Percentiles rank a stretch among this genome's conserved stretches.
phyloP scores from a whole-genome alignment of 2,329 filamentous ascomycete genomes.

The Podosphaera xanthii region DNA sequence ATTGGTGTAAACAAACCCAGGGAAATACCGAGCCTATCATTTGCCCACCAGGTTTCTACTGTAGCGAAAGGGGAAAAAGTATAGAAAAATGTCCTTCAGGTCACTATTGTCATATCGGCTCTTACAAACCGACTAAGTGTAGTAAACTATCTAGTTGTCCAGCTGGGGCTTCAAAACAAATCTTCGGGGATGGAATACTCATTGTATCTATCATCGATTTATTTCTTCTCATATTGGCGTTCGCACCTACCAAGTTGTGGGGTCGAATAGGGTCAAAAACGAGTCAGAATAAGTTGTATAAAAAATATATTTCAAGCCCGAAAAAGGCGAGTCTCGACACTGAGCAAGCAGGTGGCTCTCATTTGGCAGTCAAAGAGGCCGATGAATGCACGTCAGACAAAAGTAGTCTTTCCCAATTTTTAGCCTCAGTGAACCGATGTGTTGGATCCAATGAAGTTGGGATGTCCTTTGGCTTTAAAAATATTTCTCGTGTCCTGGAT shows the following conservation, averaged over 20 bases:
- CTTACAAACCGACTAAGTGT: constrained; percentile 25
- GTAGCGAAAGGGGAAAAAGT: constrained; percentile 21
- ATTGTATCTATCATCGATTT: background rate
- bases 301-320: background rate
- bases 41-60: constrained; percentile 11
- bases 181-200: constrained; percentile 10
- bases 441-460: constrained; percentile 28
- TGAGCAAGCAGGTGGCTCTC: background rate
- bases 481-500: constrained; percentile 26
- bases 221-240: constrained; percentile 21
- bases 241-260: constrained; percentile 21
- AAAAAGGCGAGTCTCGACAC: background rate
- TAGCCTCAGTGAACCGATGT: constrained; percentile 28
- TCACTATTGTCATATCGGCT: constrained; percentile 28
- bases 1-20: background rate
- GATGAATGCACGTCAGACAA: constrained; percentile 10
- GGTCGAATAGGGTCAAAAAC: background rate
- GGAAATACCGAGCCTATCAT: constrained; percentile 4
- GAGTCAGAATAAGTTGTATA: constrained; percentile 13
- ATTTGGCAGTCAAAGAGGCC: constrained; percentile 1
- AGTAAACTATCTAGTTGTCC: constrained; percentile 23
- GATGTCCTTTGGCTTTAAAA: constrained; percentile 28
- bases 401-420: constrained; percentile 23
- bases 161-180: constrained; percentile 20
- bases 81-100: constrained; percentile 23